Conservation (phyloP, 306 rosid genomes). For the Myrica gale region DNA sequence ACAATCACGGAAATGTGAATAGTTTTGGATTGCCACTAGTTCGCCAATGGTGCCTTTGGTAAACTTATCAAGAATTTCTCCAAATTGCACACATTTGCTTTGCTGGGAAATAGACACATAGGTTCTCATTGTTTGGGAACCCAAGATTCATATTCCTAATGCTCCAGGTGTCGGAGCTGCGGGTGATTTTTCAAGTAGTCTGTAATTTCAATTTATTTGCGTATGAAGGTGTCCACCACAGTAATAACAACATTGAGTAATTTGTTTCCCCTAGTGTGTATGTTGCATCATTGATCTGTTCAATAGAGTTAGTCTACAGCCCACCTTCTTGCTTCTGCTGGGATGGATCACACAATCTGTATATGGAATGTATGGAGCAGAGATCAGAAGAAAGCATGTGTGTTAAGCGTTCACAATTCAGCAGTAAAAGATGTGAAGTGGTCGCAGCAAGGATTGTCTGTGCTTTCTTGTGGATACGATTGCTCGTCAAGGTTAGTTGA, state of each 20-base stretch:
- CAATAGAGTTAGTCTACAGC: conserved; percentile 74
- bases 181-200: not conserved
- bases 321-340: conserved; percentile 98
- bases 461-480: conserved; percentile 92
- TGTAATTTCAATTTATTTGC: not conserved
- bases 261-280: conserved; percentile 22
- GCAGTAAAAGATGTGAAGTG: conserved; percentile 85
- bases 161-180: not conserved
- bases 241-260: conserved; percentile 16
- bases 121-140: too few species aligned
- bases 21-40: not conserved
- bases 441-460: conserved; percentile 58
- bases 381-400: conserved; percentile 64
- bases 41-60: not conserved
- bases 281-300: conserved; percentile 46
- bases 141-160: not conserved
- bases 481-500: conserved; percentile 72
- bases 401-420: conserved; percentile 58
- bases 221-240: conserved; percentile 3
- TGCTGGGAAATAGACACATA: not conserved
- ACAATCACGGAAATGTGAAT: not conserved
- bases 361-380: conserved; percentile 94
- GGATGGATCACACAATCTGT: conserved; percentile 75
- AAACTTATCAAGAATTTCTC: not conserved
- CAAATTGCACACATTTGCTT: not conserved